phyloP scores from a whole-genome alignment of 495 filamentous ascomycete genomes.

The Opeltia flavorubescens region DNA sequence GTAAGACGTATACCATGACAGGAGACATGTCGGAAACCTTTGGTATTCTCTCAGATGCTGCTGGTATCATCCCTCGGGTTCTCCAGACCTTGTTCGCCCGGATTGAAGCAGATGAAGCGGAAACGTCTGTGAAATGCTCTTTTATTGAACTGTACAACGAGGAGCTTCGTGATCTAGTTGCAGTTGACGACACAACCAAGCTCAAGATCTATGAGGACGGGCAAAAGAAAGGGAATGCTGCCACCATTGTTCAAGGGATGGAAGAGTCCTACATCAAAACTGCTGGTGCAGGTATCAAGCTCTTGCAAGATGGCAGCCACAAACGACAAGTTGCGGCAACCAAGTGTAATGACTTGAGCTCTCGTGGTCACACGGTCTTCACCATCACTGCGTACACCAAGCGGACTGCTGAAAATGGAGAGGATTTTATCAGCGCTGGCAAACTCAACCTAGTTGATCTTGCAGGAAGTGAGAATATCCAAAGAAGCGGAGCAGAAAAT shows the following conservation, averaged over 20 bases:
- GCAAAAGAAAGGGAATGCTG: conserved; percentile 59
- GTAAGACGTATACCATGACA: conserved; percentile 99
- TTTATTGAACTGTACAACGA: conserved; percentile 99
- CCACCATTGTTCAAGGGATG: conserved; percentile 90
- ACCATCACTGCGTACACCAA: conserved; percentile 86
- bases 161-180: conserved; percentile 79
- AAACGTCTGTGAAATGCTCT: conserved; percentile 89
- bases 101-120: conserved; percentile 60
- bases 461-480: conserved; percentile 94
- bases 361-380: conserved; percentile 90
- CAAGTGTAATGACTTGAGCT: conserved; percentile 95
- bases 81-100: conserved; percentile 75
- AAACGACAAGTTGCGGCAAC: conserved; percentile 94
- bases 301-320: conserved; percentile 80
- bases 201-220: conserved; percentile 93
- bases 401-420: conserved; percentile 61
- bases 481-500: conserved; percentile 91
- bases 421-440: conserved; percentile 84
- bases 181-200: conserved; percentile 64
- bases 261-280: conserved; percentile 85
- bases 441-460: conserved; percentile 95
- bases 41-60: conserved; percentile 74
- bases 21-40: conserved; percentile 85
- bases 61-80: conserved; percentile 85
- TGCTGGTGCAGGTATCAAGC: conserved; percentile 68